A percentile compares a stretch with the other conserved stretches of the same genome.
These are phyloP conservation scores for Zelopaecilomyces penicillatus DNA, from an alignment of 2,329 filamentous ascomycete genomes.

Conservation along the genomic window DNA sequence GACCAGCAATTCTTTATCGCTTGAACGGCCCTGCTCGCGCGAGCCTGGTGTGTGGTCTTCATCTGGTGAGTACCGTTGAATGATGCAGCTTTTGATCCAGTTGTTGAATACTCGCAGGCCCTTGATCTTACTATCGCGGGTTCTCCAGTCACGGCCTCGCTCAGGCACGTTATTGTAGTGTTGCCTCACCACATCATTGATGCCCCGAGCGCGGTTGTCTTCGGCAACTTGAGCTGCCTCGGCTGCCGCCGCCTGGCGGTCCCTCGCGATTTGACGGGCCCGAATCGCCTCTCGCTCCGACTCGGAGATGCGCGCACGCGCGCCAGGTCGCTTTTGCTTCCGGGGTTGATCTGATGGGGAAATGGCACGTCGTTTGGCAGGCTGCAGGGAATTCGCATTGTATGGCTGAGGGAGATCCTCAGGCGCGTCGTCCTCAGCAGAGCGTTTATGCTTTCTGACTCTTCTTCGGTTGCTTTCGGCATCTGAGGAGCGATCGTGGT, in stretches of 20 bases:
- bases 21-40: constrained; percentile 42
- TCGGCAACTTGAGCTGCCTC: constrained; percentile 27
- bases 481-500: constrained; percentile 5
- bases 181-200: constrained; percentile 78
- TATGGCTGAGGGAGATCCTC: constrained; percentile 50
- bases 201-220: constrained; percentile 39
- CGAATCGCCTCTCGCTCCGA: constrained; percentile 60
- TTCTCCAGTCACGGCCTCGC: constrained; percentile 87
- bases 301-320: constrained; percentile 57
- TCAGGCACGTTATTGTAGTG: constrained; percentile 97
- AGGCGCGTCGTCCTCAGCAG: constrained; percentile 25
- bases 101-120: constrained; percentile 94
- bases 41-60: constrained; percentile 61
- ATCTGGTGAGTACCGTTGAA: constrained; percentile 87
- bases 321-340: constrained; percentile 60
- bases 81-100: constrained; percentile 96
- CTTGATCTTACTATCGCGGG: constrained; percentile 90
- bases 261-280: constrained; percentile 51
- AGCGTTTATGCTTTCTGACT: constrained; percentile 21
- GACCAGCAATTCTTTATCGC: constrained; percentile 61
- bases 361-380: constrained; percentile 49
- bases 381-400: constrained; percentile 49
- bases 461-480: constrained; percentile 4
- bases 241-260: constrained; percentile 32
- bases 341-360: constrained; percentile 50